These are phyloP conservation scores for Mariannaea elegans DNA, from an alignment of 2,329 filamentous ascomycete species.

Conservation along the genomic window DNA sequence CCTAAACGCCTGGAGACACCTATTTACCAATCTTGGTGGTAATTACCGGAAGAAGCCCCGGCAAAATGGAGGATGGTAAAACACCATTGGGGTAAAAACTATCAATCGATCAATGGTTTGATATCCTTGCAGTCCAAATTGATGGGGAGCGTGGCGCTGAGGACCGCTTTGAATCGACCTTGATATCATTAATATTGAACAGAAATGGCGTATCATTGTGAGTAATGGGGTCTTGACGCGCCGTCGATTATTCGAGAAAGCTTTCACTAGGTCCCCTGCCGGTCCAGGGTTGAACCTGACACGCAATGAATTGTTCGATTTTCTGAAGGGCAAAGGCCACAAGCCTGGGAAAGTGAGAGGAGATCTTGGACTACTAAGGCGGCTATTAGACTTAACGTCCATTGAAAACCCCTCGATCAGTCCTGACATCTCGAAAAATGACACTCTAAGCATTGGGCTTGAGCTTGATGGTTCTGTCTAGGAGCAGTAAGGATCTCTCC, in stretches of 20 bases:
- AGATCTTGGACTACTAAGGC: not conserved
- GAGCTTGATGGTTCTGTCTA: not conserved
- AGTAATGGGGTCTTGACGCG: slow-evolving; percentile 10
- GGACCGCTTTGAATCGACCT: slow-evolving; percentile 7
- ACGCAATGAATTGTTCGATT: not conserved
- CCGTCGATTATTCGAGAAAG: not conserved
- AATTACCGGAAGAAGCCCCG: slow-evolving; percentile 3
- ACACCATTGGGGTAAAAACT: slow-evolving; percentile 7
- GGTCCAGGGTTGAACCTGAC: slow-evolving; percentile 1
- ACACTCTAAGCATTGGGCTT: not conserved
- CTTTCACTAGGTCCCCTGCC: not conserved
- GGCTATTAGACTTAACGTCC: not conserved
- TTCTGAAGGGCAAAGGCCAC: not conserved
- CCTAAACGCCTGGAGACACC: too few relatives aligned
- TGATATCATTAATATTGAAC: not conserved
- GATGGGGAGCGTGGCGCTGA: not conserved
- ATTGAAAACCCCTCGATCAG: not conserved
- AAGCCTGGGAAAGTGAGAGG: not conserved
- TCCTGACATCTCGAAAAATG: not conserved
- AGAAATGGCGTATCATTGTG: slow-evolving; percentile 9
- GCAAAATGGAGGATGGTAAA: not conserved
- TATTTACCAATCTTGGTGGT: too few relatives aligned
- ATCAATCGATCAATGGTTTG: slow-evolving; percentile 9
- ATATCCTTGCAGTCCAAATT: slow-evolving; percentile 7
- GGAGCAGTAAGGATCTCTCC: too few relatives aligned